Evolutionary conservation across 208 protist genomes (phyloP), one percentile per base, ranked within the genome.

Genomic region (Wallacemonas sp.): DNA sequence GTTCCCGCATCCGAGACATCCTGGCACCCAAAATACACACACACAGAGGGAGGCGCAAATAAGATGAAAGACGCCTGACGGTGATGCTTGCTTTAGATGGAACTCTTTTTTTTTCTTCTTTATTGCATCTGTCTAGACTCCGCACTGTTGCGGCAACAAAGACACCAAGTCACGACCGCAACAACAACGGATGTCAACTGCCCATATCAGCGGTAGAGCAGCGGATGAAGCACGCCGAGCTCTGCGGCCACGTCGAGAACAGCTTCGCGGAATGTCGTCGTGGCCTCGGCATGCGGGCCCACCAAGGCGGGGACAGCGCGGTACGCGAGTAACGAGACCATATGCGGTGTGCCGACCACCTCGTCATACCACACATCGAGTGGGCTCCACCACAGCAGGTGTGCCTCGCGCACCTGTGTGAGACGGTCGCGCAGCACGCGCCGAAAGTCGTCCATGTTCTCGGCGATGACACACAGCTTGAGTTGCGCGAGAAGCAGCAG

Each of bases 171-270:
- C n/a, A n/a, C n/a, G n/a, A n/a, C n/a, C n/a, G n/a, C n/a, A n/a
- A n/a, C n/a, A n/a, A n/a, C n/a, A n/a, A n/a, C n/a, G n/a, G n/a
- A n/a, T n/a, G n/a, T n/a, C n/a, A n/a, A n/a, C 29, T 17, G 48
- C 47, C 47, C 57, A 23, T 55, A 26, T 68, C 41, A 11, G 1
- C 5, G 14, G 21, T 24, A 61, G 19, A 94, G 60, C 27, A 85
- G 66, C 0, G 88, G 88, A 39, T 91, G 88, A 30, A 91, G 65
- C 38, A 94, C 88, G 17, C 69, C 76, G 3, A 94, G 71, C 34
- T 68, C 49, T 3, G 36, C 46, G 17, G 70, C 70, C 2, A 81
- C 74, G 3, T 84, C 71, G 43, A 94, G 63, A n/a, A 92, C 76
- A 39, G 78, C 65, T 29, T 67, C 47, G 26, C 88, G 85, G 70